Evolutionary conservation across 2,329 filamentous ascomycete species (phyloP), one percentile per base, ranked within the genome.

Genomic region (Penicillium freii): DNA sequence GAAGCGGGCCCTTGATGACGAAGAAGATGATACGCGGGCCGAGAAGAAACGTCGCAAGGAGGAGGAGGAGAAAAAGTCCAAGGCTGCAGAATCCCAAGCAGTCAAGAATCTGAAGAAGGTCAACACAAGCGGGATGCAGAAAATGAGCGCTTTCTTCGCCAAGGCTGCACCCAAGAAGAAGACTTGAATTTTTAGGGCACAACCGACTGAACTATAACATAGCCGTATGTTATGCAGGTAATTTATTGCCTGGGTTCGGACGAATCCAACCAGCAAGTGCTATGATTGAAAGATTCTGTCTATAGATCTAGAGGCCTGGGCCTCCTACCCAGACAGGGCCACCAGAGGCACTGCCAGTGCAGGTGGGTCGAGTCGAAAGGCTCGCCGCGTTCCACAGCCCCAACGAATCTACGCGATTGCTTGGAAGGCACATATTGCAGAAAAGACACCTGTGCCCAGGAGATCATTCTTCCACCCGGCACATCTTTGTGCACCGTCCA

Each of bases 61-160:
- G 50, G 93, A 96, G 60, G 92, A 96, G 58, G 92, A 96, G 58
- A 89, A 88, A 77, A 88, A 85, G 73, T 92, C 87, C 75, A 92
- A 95, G 77, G 85, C 84, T 3, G 80, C 79, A 25, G 84, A 90
- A 76, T 94, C 89, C 61, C 82, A 86, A 29, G 92, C 86, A 0
- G 85, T 97, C 1, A 87, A 87, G 71, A 84, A 92, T 47, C 73
- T 99, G 69, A 89, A 89, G 73, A 99, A 97, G 78, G 93, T 92
- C 47, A 90, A 97, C 75, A 92, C 89, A 0, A 85, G 78, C 23
- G 94, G 94, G 1, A 99, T 99, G 94, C 94, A 90, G 82, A 99
- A 97, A 80, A 84, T 99, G 84, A 96, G 90, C 71, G 84, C 87
- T 60, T 99, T 99, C 77, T 99, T 99, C 74, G 86, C 86, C 59